Evolutionary conservation across 2,329 filamentous ascomycete species (phyloP).

Genomic region (Alternaria ethzedia): DNA sequence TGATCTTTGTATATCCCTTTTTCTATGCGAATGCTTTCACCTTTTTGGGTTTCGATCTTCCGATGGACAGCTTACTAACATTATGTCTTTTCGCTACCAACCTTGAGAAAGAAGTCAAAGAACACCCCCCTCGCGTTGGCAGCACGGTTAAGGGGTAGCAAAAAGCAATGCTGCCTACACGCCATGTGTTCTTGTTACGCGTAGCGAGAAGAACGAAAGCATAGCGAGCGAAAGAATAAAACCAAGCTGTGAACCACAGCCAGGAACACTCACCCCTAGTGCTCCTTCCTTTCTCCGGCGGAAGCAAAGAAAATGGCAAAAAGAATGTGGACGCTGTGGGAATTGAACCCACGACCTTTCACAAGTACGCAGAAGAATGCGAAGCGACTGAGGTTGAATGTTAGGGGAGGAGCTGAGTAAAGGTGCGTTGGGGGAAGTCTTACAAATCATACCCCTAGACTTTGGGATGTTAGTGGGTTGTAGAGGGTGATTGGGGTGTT

Average conservation of each 20-base stretch:
- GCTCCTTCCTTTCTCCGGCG: background rate
- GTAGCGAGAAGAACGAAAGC: background rate
- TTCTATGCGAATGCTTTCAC: background rate
- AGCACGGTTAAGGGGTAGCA: background rate
- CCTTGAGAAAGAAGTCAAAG: background rate
- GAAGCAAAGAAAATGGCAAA: background rate
- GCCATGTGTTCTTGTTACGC: background rate
- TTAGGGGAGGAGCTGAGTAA: background rate
- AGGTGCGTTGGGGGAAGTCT: background rate
- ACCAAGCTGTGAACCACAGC: no score
- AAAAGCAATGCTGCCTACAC: background rate
- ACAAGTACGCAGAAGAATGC: constrained; percentile 22
- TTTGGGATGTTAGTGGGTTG: background rate
- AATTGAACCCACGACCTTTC: constrained; percentile 36
- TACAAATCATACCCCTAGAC: constrained; percentile 21
- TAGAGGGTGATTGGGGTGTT: background rate
- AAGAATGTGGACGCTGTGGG: constrained; percentile 29
- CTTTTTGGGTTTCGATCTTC: background rate
- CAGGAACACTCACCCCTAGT: background rate
- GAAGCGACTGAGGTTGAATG: constrained; percentile 17
- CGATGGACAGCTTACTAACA: background rate
- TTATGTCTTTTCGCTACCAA: background rate
- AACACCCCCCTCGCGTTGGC: background rate
- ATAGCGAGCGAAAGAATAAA: background rate
- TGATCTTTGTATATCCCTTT: background rate